phyloP scores from a whole-genome alignment of 495 filamentous ascomycete genomes.

The Penicillium riverlandense region DNA sequence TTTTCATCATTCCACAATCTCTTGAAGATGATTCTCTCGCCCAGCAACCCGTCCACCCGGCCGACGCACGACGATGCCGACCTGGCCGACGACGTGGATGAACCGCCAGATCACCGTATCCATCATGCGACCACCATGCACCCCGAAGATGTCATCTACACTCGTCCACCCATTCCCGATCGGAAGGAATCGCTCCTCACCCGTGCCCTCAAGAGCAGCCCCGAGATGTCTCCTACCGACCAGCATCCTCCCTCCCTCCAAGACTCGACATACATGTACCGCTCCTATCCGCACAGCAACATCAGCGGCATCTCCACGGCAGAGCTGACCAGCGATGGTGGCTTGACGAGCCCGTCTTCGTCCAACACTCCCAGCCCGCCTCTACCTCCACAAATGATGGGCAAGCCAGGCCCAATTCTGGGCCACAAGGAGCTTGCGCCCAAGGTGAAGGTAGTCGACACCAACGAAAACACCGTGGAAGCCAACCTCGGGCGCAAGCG shows the following conservation, averaged over 20 bases:
- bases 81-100: constrained; percentile 45
- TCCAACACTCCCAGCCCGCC: constrained; percentile 86
- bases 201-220: constrained; percentile 62
- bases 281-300: constrained; percentile 69
- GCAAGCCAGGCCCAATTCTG: constrained; percentile 10
- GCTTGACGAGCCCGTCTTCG: constrained; percentile 82
- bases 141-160: constrained; percentile 21
- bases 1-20: constrained; percentile 34
- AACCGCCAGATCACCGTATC: constrained; percentile 34
- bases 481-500: constrained; percentile 63
- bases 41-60: constrained; percentile 30
- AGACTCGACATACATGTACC: constrained; percentile 35
- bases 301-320: constrained; percentile 71
- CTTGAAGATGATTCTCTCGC: constrained; percentile 41
- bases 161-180: constrained; percentile 31
- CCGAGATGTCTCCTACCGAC: constrained; percentile 42
- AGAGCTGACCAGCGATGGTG: constrained; percentile 87
- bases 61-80: constrained; percentile 35
- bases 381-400: constrained; percentile 37
- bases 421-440: constrained; percentile 21
- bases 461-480: constrained; percentile 43
- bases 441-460: constrained; percentile 28
- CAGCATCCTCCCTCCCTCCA: constrained; percentile 23
- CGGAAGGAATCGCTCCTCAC: constrained; percentile 73
- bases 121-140: constrained; percentile 20